Percentiles rank a stretch among this genome's conserved stretches.
Conservation (phyloP, 768 basidiomycete genomes). For the Amyloporia xantha region DNA sequence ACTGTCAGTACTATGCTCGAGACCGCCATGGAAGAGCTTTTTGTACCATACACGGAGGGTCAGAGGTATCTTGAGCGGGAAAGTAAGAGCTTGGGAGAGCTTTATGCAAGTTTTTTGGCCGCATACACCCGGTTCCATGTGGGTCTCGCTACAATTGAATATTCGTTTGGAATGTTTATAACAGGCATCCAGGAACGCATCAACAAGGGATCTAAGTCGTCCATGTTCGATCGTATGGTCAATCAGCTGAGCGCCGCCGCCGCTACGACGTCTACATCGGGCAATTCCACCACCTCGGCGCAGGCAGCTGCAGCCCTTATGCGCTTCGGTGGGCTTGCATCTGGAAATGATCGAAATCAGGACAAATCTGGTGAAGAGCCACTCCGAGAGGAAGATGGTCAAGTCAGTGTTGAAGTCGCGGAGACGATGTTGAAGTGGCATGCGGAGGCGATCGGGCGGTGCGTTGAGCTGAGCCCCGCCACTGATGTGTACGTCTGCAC, state of each 20-base stretch:
- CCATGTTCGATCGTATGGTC: constrained; percentile 87
- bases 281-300: constrained; percentile 62
- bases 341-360: constrained; percentile 9
- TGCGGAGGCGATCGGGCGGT: constrained; percentile 92
- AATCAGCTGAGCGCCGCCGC: constrained; percentile 80
- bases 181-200: constrained; percentile 40
- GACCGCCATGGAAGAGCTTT: constrained; percentile 91
- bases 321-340: constrained; percentile 76
- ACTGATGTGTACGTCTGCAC: constrained; percentile 69
- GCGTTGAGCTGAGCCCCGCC: constrained; percentile 77
- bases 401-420: constrained; percentile 65
- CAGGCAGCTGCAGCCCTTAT: constrained; percentile 86
- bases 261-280: constrained; percentile 51
- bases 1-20: constrained; percentile 88
- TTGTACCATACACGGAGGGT: constrained; percentile 90
- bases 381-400: constrained; percentile 74
- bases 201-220: constrained; percentile 61
- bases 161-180: background rate
- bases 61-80: constrained; percentile 89
- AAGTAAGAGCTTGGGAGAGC: constrained; percentile 69
- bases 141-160: constrained; percentile 20
- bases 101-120: constrained; percentile 68
- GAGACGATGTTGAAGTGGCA: constrained; percentile 97
- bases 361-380: constrained; percentile 49
- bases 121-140: constrained; percentile 90